A percentile compares a stretch with the other conserved stretches of the same genome.
phyloP scores from a whole-genome alignment of 208 protist species.

The Acanthamoeba culbertsoni region DNA sequence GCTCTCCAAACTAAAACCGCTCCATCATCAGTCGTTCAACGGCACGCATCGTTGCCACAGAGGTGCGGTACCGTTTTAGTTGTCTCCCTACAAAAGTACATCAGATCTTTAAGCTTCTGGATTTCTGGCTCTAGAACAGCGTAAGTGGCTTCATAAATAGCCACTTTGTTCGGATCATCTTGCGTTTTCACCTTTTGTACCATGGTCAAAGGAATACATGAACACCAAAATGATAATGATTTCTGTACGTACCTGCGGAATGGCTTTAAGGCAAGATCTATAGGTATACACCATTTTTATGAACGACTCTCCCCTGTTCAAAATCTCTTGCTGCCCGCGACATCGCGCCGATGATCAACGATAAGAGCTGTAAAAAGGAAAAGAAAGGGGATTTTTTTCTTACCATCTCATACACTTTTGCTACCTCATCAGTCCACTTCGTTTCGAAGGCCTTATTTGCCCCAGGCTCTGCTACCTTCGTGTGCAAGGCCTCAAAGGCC shows the following conservation, averaged over 20 bases:
- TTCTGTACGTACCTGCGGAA: slow-evolving; percentile 57
- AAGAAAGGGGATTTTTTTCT: background rate
- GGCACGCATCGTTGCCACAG: background rate
- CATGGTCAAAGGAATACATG: background rate
- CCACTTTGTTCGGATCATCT: slow-evolving; percentile 78
- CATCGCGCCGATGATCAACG: background rate
- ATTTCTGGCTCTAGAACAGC: slow-evolving; percentile 82
- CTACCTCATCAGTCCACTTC: slow-evolving; percentile 58
- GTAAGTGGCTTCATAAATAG: slow-evolving; percentile 78
- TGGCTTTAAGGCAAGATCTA: slow-evolving; percentile 70
- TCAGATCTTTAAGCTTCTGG: slow-evolving; percentile 80
- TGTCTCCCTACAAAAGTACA: slow-evolving; percentile 55
- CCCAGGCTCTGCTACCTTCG: background rate
- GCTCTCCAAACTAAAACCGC: slow-evolving; percentile 61
- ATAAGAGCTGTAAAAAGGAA: background rate
- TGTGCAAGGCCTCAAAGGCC: slow-evolving; percentile 7
- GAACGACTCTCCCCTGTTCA: slow-evolving; percentile 72
- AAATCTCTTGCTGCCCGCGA: slow-evolving; percentile 63
- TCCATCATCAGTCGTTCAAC: background rate
- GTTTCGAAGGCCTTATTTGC: slow-evolving; percentile 52
- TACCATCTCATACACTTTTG: slow-evolving; percentile 40
- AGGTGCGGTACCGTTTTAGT: background rate
- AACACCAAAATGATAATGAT: slow-evolving; percentile 1
- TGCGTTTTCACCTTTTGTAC: slow-evolving; percentile 71
- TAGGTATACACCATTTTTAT: slow-evolving; percentile 82